Base-by-base conservation (phyloP, 202 grass and related monocot species). In the Eragrostis tef region DNA sequence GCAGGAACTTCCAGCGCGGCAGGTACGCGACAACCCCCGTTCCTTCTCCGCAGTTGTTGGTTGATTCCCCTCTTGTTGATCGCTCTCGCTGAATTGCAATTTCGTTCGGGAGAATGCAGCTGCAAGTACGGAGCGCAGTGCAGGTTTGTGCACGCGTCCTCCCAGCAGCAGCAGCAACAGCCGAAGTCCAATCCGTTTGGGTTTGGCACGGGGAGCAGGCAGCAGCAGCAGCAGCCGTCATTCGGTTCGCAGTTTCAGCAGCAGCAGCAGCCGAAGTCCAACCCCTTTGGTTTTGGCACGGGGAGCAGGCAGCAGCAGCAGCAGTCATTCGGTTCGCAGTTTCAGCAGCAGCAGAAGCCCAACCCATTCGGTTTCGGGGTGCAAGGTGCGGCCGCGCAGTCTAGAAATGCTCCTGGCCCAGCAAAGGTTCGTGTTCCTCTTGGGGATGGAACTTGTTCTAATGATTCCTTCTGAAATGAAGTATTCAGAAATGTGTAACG, bases 291-390 rank as follows among this genome's bases (percentile, higher is more conserved):
- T 24, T 97, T 94, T 67, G 94, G 92, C 11, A 45, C 75, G 1
- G 78, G 64, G 59, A 75, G 85, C 58, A 70, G 76, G 76, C 85
- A 81, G 71, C 84, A 73, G 78, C 86, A 83, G 60, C 86, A 79
- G 34, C 78, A 70, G 31, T 39, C 34, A 21, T 88, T 86, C 13
- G 79, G 77, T 5, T 53, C n/a, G 8, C 80, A 81, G 60, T 80
- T 34, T 61, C 87, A 87, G 57, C 82, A 87, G 48, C 85, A 78
- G 67, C 89, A 87, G 62, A 80, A 90, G 60, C 84, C 89, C 24
- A 97, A 97, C 54, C 92, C 86, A 62, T 94, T 84, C 0, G 95
- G 92, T 39, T 98, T 98, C 57, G 95, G 95, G 4, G 88, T 93
- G 39, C 90, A 89, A 68, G 88, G 80, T 9, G 81, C 49, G 1